Conservation (phyloP, 108 stramenopile species). For the Skeletonema marinoi region DNA sequence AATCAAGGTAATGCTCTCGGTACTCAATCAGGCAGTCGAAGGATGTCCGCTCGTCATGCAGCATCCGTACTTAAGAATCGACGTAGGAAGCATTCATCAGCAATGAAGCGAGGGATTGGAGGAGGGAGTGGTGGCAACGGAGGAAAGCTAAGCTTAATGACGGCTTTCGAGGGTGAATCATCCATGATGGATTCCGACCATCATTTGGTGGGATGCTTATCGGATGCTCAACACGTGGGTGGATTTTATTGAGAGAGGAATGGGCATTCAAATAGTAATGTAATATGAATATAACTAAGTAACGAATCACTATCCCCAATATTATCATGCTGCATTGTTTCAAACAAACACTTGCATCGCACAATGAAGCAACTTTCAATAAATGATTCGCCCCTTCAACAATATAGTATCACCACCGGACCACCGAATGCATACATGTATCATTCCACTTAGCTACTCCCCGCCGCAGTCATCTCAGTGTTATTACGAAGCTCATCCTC, state of each 20-base stretch:
- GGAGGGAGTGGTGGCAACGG: not conserved
- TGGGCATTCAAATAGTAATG: not conserved
- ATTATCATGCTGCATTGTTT: no score
- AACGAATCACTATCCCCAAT: not conserved
- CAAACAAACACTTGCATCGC: not conserved
- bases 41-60: constrained; percentile 6
- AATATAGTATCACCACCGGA: no score
- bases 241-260: constrained; percentile 17
- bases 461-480: not conserved
- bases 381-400: no score
- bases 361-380: no score
- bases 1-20: not conserved
- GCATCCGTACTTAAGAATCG: constrained; percentile 4
- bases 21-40: not conserved
- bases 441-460: not conserved
- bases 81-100: not conserved
- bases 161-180: constrained; percentile 30
- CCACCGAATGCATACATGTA: not conserved
- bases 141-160: constrained; percentile 23
- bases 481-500: constrained; percentile 69
- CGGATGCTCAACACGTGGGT: constrained; percentile 41
- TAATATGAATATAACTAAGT: not conserved
- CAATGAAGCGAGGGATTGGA: not conserved
- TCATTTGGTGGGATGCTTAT: constrained; percentile 27
- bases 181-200: not conserved